phyloP scores from a whole-genome alignment of 257 asterid species.

The Eustoma russellianum region DNA sequence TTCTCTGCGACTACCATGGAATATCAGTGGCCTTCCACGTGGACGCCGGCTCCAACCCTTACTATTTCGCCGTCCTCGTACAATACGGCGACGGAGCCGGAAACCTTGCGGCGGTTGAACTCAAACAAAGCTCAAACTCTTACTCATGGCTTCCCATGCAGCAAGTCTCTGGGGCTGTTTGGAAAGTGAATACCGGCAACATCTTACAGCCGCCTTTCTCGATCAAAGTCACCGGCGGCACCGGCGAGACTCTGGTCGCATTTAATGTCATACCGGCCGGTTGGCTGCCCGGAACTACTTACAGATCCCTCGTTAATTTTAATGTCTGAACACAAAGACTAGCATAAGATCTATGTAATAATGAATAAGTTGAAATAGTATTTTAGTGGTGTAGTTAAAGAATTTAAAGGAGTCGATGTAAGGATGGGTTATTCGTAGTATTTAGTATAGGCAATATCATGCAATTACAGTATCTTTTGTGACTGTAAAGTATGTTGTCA shows the following conservation, averaged over 20 bases:
- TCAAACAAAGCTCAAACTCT: conserved; percentile 31
- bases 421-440: too few species aligned
- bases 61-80: conserved; percentile 52
- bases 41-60: conserved; percentile 60
- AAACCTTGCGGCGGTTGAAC: conserved; percentile 32
- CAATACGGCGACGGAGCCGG: conserved; percentile 69
- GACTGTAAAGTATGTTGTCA: too few species aligned
- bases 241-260: conserved; percentile 51
- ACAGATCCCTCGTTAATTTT: conserved; percentile 61
- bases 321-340: background rate
- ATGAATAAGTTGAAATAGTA: too few species aligned
- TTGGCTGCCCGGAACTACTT: conserved; percentile 48
- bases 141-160: conserved; percentile 50
- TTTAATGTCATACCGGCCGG: conserved; percentile 58
- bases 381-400: too few species aligned
- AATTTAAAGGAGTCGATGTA: too few species aligned
- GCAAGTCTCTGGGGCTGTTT: conserved; percentile 72
- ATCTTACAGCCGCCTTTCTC: conserved; percentile 47
- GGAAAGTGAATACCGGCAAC: conserved; percentile 38
- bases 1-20: conserved; percentile 55
- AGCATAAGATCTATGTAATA: too few species aligned
- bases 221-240: conserved; percentile 26
- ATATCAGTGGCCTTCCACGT: conserved; percentile 48
- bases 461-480: too few species aligned
- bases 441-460: too few species aligned